Base-by-base conservation (phyloP, 371 early-diverging fungal genomes). In the Syncephalis plumigaleata region DNA sequence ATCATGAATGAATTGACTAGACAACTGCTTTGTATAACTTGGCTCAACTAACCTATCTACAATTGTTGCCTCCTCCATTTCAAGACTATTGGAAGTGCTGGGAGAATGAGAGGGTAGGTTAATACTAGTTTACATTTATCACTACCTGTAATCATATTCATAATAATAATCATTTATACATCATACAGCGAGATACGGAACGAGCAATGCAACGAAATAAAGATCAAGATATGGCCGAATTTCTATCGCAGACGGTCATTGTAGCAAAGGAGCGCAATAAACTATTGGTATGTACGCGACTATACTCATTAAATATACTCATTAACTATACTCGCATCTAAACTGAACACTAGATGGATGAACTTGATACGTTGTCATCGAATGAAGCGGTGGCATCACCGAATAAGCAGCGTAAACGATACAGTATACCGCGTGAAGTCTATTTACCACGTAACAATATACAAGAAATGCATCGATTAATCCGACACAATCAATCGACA, bases 51-150 rank as follows among this genome's bases (percentile, higher is more conserved):
- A n/a, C 71, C 77, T 0, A 31, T 73, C 5, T 71, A 78, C 61
- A 68, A 15, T 56, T 60, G 5, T 53, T 86, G n/a, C 79, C 83
- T 1, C 62, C 68, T 0, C 51, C 66, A 11, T 81, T 67, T 49
- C 69, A 71, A 38, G 77, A 81, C 17, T n/a, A 81, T 2, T 86
- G 84, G 87, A 37, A 59, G 7, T 63, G 60, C 25, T 73, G 72
- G 71, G 46, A 54, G 4, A 53, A 62, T 16, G 65, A 64, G 44
- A 72, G 76, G 52, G 69, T 60, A 48, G 26, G 50, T 16, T 38
- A 36, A 1, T 48, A 45, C 18, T 27, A 46, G 39, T 59, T 54
- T n/a, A n/a, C n/a, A n/a, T n/a, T n/a, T n/a, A n/a, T n/a, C n/a
- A n/a, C n/a, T n/a, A n/a, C n/a, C n/a, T n/a, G n/a, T n/a, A n/a